Percentiles rank a stretch among this genome's conserved stretches.
These are phyloP conservation scores for Mortierella hygrophila DNA, from an alignment of 192 early-diverging fungal species.

Conservation along the genomic window DNA sequence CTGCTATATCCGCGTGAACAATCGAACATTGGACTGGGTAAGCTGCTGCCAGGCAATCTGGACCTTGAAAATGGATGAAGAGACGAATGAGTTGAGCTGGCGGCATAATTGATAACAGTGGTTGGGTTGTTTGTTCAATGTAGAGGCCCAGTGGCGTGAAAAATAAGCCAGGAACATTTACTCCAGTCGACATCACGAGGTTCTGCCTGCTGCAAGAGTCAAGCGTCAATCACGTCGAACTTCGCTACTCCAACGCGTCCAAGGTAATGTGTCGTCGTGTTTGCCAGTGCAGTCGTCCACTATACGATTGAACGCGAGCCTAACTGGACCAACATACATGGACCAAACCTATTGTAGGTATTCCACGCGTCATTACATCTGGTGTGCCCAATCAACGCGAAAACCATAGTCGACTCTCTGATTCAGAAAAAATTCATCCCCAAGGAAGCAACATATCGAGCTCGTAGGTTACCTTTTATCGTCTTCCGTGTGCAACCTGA, in stretches of 20 bases:
- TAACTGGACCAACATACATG: not conserved
- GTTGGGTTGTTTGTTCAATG: not conserved
- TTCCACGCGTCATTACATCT: not conserved
- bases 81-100: no score
- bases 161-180: constrained; percentile 67
- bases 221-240: constrained; percentile 59
- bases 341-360: not conserved
- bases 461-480: not conserved
- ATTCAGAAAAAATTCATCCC: not conserved
- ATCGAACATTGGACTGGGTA: not conserved
- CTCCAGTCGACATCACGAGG: constrained; percentile 67
- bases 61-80: not conserved
- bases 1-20: not conserved
- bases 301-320: not conserved
- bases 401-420: not conserved
- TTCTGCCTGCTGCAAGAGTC: constrained; percentile 32
- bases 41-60: not conserved
- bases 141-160: constrained; percentile 66
- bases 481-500: not conserved
- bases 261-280: constrained; percentile 48
- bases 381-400: not conserved
- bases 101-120: not conserved
- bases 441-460: not conserved
- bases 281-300: not conserved
- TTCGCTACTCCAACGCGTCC: constrained; percentile 64